Conservation (phyloP, 202 grass and related monocot genomes). For the Panicum hallii region DNA sequence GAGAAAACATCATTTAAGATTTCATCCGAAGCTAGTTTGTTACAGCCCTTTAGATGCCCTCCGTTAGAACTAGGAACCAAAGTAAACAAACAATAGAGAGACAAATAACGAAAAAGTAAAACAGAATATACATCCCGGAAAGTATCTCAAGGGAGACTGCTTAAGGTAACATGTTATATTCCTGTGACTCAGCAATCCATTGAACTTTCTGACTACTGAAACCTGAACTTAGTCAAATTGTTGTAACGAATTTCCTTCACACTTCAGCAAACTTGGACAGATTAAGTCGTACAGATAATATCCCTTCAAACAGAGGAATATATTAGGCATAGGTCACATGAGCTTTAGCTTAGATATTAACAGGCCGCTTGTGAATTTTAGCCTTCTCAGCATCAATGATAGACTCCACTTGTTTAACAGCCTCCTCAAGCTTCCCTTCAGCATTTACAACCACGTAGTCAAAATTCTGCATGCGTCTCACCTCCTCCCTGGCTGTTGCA, state of each 20-base stretch:
- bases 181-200: slow-evolving; percentile 10
- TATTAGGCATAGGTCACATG: background rate
- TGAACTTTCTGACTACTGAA: slow-evolving; percentile 38
- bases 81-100: background rate
- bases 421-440: slow-evolving; percentile 84
- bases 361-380: slow-evolving; percentile 63
- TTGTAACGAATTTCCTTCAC: slow-evolving; percentile 23
- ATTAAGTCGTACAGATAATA: slow-evolving; percentile 5
- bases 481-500: slow-evolving; percentile 87
- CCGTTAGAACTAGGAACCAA: background rate
- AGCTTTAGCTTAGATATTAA: slow-evolving; percentile 59
- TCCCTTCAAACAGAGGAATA: slow-evolving; percentile 15
- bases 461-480: slow-evolving; percentile 68
- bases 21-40: background rate
- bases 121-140: background rate
- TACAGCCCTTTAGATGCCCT: background rate
- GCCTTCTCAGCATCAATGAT: slow-evolving; percentile 95
- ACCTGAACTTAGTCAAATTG: slow-evolving; percentile 39
- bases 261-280: slow-evolving; percentile 28
- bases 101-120: background rate
- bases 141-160: background rate
- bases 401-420: slow-evolving; percentile 80
- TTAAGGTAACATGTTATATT: slow-evolving; percentile 10
- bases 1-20: background rate
- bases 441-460: slow-evolving; percentile 91